Evolutionary conservation across 2,329 filamentous ascomycete species (phyloP).

Genomic region (Aureobasidium sp.): DNA sequence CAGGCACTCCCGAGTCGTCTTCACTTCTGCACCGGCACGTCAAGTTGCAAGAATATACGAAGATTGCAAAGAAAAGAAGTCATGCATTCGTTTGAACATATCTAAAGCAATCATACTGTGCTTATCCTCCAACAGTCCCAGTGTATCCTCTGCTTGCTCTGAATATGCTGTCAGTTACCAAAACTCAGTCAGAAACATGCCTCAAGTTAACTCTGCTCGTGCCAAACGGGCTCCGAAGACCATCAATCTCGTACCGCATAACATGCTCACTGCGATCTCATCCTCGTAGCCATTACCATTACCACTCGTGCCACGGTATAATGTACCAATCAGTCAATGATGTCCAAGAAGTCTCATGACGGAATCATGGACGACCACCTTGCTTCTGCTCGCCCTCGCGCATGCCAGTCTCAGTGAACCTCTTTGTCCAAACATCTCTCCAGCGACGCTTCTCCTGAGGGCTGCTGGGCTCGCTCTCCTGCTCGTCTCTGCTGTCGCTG

Average conservation of each 20-base stretch:
- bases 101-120: slow-evolving; percentile 11
- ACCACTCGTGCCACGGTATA: neutral
- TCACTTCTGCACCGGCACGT: neutral
- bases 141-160: neutral
- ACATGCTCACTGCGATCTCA: neutral
- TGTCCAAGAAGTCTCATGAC: slow-evolving; percentile 2
- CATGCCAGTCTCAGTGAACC: slow-evolving; percentile 16
- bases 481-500: slow-evolving; percentile 19
- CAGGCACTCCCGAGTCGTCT: neutral
- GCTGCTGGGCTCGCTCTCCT: slow-evolving; percentile 17
- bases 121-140: slow-evolving; percentile 8
- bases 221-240: neutral
- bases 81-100: slow-evolving; percentile 12
- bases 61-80: neutral
- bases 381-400: slow-evolving; percentile 10
- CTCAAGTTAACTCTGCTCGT: slow-evolving; percentile 4
- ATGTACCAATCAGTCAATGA: neutral
- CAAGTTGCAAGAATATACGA: neutral
- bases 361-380: slow-evolving; percentile 2
- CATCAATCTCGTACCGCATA: neutral
- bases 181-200: slow-evolving; percentile 8
- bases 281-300: neutral
- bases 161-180: slow-evolving; percentile 7
- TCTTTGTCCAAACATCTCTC: slow-evolving; percentile 28
- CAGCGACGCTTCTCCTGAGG: slow-evolving; percentile 26